Evolutionary conservation across 2,329 filamentous ascomycete genomes (phyloP), one percentile per base, ranked within the genome.

Genomic region (Rutstroemia sp.): DNA sequence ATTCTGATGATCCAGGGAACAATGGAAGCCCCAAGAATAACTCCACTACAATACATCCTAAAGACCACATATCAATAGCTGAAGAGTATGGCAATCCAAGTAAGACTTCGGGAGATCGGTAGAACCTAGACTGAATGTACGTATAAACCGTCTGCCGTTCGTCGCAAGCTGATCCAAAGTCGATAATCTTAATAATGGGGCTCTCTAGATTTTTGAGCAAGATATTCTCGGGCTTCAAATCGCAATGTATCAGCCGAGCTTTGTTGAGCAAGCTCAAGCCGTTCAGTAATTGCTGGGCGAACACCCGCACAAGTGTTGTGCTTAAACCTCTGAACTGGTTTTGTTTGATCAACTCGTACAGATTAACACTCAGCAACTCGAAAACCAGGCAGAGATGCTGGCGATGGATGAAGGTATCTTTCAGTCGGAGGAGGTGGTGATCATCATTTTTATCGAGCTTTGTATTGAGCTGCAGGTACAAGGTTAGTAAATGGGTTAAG

Each of bases 361-460:
- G 73, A 70, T 99, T 99, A 71, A 99, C 94, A 66, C 92, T 97
- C 56, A 99, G 79, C 54, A 99, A 78, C 73, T 99, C 94, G 69
- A 97, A 97, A 25, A 96, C 92, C 59, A 99, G 77, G 70, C 94
- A 99, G 58, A 99, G 78, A 81, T 99, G 94, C 69, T 99, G 94
- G 52, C 90, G 81, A 73, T 99, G 94, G 59, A 99, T 99, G 70
- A 99, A 99, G 0, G 94, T 99, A 68, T 99, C 94, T 71, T 96
- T 96, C 46, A 99, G 78, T 58, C 94, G 86, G 56, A 99, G 78
- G 25, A 99, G 80, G 72, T 99, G 94, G 67, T 99, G 94, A 66
- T 99, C 94, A 68, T 99, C 94, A 67, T 97, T 97, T 76, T 97
- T 99, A 76, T 99, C 94, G 68, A 97, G 91, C 71, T 96, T 95